Conservation (phyloP, 352 stramenopile species). For the Globisporangium iwayamae region DNA sequence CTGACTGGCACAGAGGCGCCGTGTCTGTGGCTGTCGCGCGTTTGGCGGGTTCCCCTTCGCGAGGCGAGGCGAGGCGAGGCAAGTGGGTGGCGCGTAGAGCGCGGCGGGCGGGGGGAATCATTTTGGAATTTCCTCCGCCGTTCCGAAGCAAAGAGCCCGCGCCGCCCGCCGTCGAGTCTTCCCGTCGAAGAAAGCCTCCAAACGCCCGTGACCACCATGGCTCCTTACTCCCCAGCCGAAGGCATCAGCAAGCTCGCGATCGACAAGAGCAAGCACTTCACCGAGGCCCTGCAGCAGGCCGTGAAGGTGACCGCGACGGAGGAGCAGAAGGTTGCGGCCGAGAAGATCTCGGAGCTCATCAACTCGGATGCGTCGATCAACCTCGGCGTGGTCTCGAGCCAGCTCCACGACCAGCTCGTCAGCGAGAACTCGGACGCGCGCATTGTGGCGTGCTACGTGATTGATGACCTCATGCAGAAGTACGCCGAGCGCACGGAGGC, state of each 20-base stretch:
- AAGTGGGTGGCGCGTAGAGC: slow-evolving; percentile 10
- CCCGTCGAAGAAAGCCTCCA: slow-evolving; percentile 7
- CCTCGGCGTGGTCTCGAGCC: slow-evolving; percentile 60
- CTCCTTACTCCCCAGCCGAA: slow-evolving; percentile 78
- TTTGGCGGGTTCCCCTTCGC: neutral
- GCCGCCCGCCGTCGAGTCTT: slow-evolving; percentile 13
- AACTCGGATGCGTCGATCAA: slow-evolving; percentile 69
- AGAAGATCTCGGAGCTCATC: slow-evolving; percentile 83
- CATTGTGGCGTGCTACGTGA: slow-evolving; percentile 66
- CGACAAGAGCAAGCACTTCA: slow-evolving; percentile 91
- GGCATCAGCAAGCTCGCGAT: slow-evolving; percentile 83
- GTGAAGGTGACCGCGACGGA: slow-evolving; percentile 56
- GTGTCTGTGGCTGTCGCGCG: neutral
- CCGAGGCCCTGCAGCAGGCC: slow-evolving; percentile 75
- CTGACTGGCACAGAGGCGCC: neutral
- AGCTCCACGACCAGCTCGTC: slow-evolving; percentile 60
- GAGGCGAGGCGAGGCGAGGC: neutral
- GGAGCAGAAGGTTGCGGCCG: slow-evolving; percentile 78
- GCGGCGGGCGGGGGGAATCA: slow-evolving; percentile 25
- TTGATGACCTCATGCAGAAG: slow-evolving; percentile 86
- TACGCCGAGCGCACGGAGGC: slow-evolving; percentile 74
- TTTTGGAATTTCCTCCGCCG: slow-evolving; percentile 77
- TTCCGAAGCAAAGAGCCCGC: slow-evolving; percentile 31
- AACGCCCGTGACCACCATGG: slow-evolving; percentile 46
- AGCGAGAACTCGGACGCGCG: slow-evolving; percentile 62